Percentiles rank a stretch among this genome's conserved stretches.
phyloP scores from a whole-genome alignment of 768 basidiomycete genomes.

The Mycena galericulata region DNA sequence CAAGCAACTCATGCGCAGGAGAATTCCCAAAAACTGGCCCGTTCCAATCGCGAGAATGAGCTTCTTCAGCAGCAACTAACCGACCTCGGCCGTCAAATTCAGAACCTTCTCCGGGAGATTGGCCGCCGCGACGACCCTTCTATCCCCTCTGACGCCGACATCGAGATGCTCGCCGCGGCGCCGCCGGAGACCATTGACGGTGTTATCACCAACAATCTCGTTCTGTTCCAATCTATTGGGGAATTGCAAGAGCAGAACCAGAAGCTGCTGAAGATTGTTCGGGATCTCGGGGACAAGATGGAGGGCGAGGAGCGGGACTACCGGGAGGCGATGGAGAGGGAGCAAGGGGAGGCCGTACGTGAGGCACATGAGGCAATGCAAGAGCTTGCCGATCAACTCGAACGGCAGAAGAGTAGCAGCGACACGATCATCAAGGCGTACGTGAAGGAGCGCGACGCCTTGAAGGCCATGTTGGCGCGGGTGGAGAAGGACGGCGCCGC shows the following conservation, averaged over 20 bases:
- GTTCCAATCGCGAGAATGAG: slow-evolving; percentile 70
- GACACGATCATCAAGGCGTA: slow-evolving; percentile 82
- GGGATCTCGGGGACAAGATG: slow-evolving; percentile 86
- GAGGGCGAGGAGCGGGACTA: slow-evolving; percentile 88
- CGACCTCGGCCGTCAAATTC: slow-evolving; percentile 89
- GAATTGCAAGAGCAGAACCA: slow-evolving; percentile 93
- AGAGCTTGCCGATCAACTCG: slow-evolving; percentile 81
- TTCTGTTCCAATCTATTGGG: slow-evolving; percentile 85
- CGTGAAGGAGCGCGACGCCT: slow-evolving; percentile 88
- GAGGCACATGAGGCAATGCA: slow-evolving; percentile 93
- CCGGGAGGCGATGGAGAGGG: slow-evolving; percentile 73
- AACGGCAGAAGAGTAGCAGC: slow-evolving; percentile 78
- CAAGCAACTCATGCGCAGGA: slow-evolving; percentile 68
- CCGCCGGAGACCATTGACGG: slow-evolving; percentile 72
- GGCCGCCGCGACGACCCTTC: slow-evolving; percentile 87
- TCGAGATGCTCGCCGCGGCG: slow-evolving; percentile 54
- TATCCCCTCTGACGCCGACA: slow-evolving; percentile 78
- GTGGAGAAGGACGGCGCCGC: slow-evolving; percentile 50
- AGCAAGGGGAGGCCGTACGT: slow-evolving; percentile 82
- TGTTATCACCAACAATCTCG: slow-evolving; percentile 90
- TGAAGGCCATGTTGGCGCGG: slow-evolving; percentile 79
- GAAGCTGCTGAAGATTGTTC: slow-evolving; percentile 84
- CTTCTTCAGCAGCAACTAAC: slow-evolving; percentile 81
- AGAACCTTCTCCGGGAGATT: slow-evolving; percentile 81
- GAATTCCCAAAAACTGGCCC: slow-evolving; percentile 69